Base-by-base conservation (phyloP, 2,329 filamentous ascomycete genomes). In the Lachnellula hyalina region DNA sequence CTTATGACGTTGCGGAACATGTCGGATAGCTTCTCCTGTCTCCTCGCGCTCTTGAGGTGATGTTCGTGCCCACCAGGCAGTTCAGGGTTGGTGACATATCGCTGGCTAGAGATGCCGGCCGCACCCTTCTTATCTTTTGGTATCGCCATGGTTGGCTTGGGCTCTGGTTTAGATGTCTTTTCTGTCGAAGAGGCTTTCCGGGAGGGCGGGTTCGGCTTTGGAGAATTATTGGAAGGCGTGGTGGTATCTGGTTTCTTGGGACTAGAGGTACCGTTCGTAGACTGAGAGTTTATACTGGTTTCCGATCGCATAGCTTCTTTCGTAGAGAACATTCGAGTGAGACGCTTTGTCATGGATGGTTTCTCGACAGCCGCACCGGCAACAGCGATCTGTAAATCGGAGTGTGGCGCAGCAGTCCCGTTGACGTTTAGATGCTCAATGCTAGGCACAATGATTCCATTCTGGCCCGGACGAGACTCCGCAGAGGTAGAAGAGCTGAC, bases 21-120 rank as follows among this genome's bases (percentile, higher is more conserved):
- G 71, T 95, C 91, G 19, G 89, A 87, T 53, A 99, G 78, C 74
- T 96, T 97, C 73, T 99, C 93, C 72, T 99, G 93, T 54, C 94
- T 84, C 70, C 90, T 90, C 57, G 89, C 89, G 58, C 89, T 92
- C 74, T 90, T 94, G 60, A 99, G 83, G 65, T 90, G 84, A 70
- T 99, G 94, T 66, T 89, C 86, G 67, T 99, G 94, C 36, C 84
- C 81, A 60, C 89, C 89, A 59, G 86, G 75, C 6, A 74, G 71
- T 5, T 80, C 77, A 21, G 75, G 61, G 53, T 77, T 75, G 44
- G 74, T 49, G 28, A 78, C 72, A 67, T 82, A 86, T 61, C 83
- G 79, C 59, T 78, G 65, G 34, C 55, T 49, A 23, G 54, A 49
- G 32, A 54, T 49, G 40, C 51, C 44, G 35, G 49, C 54, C 35